Conservation (phyloP, 345 rosid species). For the Zanthoxylum bungeanum region DNA sequence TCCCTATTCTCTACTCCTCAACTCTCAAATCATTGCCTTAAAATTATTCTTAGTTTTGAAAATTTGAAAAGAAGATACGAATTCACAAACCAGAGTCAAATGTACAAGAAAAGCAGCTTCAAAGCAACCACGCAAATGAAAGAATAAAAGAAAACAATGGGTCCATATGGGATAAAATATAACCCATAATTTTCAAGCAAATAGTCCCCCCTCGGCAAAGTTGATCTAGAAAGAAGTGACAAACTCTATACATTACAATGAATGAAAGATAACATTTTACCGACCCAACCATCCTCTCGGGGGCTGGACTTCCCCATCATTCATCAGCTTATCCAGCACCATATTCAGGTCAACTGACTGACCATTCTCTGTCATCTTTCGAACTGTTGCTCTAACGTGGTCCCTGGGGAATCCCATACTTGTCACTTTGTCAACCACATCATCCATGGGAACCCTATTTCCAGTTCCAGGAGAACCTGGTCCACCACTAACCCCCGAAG, state of each 20-base stretch:
- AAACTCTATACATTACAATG: slow-evolving; percentile 25
- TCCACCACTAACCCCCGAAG: slow-evolving; percentile 56
- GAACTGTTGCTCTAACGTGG: slow-evolving; percentile 78
- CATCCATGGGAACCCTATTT: slow-evolving; percentile 74
- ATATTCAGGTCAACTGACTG: slow-evolving; percentile 83
- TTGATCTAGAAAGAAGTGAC: slow-evolving; percentile 7
- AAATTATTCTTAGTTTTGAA: slow-evolving; percentile 15
- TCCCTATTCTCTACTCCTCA: not conserved
- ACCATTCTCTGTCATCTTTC: slow-evolving; percentile 77
- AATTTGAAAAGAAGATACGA: slow-evolving; percentile 5
- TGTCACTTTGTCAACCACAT: slow-evolving; percentile 73
- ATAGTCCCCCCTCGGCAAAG: slow-evolving; percentile 1
- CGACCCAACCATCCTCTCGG: slow-evolving; percentile 80
- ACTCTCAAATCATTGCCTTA: not conserved
- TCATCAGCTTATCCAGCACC: slow-evolving; percentile 94
- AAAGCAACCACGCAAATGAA: slow-evolving; percentile 5
- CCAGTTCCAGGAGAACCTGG: slow-evolving; percentile 62
- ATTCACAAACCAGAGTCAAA: slow-evolving; percentile 8
- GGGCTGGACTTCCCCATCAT: slow-evolving; percentile 65
- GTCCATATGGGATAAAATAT: not conserved
- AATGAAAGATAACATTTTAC: slow-evolving; percentile 23
- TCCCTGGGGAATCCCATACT: slow-evolving; percentile 93
- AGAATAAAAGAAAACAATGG: not conserved
- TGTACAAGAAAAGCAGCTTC: slow-evolving; percentile 8
- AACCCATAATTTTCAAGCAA: slow-evolving; percentile 12